Percentiles rank a stretch among this genome's conserved stretches.
Evolutionary conservation across 2,329 filamentous ascomycete species (phyloP).

Genomic region (Teratosphaeria epicoccoides): DNA sequence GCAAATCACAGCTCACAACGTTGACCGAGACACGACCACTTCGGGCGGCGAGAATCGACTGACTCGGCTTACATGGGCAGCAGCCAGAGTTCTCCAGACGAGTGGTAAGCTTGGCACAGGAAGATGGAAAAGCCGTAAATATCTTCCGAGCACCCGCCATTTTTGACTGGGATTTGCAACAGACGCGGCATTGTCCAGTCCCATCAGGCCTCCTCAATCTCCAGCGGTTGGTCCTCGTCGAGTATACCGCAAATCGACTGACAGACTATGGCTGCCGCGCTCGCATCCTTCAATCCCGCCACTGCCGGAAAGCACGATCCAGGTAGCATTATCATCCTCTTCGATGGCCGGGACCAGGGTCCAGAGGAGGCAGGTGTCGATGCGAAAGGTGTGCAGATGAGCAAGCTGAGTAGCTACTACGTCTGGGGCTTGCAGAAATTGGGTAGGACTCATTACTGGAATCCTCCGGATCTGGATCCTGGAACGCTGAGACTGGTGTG

Average conservation of each 20-base stretch:
- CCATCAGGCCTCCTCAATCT: too few relatives aligned
- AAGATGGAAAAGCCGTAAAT: background rate
- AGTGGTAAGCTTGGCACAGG: background rate
- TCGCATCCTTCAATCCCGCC: conserved; percentile 17
- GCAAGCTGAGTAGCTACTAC: conserved; percentile 17
- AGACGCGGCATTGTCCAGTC: too few relatives aligned
- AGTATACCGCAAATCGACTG: background rate
- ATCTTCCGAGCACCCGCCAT: background rate
- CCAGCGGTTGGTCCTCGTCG: too few relatives aligned
- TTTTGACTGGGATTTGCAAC: too few relatives aligned
- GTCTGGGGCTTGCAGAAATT: conserved; percentile 17
- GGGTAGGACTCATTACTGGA: conserved; percentile 9
- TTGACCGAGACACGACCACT: background rate
- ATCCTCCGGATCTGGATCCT: conserved; percentile 17
- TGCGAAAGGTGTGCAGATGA: conserved; percentile 6
- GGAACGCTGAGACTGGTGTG: conserved; percentile 21
- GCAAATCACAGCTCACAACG: background rate
- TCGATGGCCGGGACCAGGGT: conserved; percentile 18
- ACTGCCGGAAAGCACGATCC: conserved; percentile 20
- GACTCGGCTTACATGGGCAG: too few relatives aligned
- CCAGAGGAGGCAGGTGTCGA: conserved; percentile 12
- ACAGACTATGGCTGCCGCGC: background rate
- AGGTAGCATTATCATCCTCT: conserved; percentile 23
- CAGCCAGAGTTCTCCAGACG: background rate
- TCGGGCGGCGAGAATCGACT: background rate